phyloP scores from a whole-genome alignment of 768 basidiomycete species.

The Collybiopsis luxurians region DNA sequence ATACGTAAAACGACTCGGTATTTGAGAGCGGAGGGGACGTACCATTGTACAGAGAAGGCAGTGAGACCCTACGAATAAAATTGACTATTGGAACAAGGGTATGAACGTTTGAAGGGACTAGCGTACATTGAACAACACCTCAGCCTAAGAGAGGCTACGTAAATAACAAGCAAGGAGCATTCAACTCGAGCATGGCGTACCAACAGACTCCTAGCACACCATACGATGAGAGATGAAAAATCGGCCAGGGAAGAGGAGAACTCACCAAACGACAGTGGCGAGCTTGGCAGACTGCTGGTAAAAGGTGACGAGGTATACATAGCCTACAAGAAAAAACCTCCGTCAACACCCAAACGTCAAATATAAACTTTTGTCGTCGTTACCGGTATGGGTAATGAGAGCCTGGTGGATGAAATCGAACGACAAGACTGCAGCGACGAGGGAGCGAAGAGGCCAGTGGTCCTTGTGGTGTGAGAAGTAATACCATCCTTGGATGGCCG shows the following conservation, averaged over 20 bases:
- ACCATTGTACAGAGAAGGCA: slow-evolving; percentile 49
- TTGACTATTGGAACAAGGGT: neutral
- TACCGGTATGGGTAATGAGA: slow-evolving; percentile 51
- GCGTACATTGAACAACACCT: slow-evolving; percentile 47
- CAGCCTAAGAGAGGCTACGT: slow-evolving; percentile 26
- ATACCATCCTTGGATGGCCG: slow-evolving; percentile 52
- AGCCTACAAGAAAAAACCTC: slow-evolving; percentile 33
- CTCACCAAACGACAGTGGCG: slow-evolving; percentile 38
- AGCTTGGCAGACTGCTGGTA: slow-evolving; percentile 29
- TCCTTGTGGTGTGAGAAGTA: slow-evolving; percentile 53
- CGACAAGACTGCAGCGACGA: slow-evolving; percentile 45
- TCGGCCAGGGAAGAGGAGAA: too few relatives aligned
- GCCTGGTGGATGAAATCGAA: slow-evolving; percentile 54
- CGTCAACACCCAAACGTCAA: neutral
- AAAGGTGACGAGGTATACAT: slow-evolving; percentile 45
- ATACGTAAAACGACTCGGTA: neutral
- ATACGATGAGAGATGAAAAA: too few relatives aligned
- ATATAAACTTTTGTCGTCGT: slow-evolving; percentile 7
- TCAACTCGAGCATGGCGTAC: slow-evolving; percentile 19
- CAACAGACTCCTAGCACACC: slow-evolving; percentile 40
- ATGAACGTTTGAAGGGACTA: neutral
- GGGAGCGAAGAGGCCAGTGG: slow-evolving; percentile 41
- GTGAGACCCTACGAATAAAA: slow-evolving; percentile 34
- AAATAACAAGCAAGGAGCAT: neutral
- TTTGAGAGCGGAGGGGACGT: slow-evolving; percentile 1